Percentiles rank a stretch among this genome's conserved stretches.
These are phyloP conservation scores for Euphorbia lathyris DNA, from an alignment of 345 rosid genomes.

Conservation along the genomic window DNA sequence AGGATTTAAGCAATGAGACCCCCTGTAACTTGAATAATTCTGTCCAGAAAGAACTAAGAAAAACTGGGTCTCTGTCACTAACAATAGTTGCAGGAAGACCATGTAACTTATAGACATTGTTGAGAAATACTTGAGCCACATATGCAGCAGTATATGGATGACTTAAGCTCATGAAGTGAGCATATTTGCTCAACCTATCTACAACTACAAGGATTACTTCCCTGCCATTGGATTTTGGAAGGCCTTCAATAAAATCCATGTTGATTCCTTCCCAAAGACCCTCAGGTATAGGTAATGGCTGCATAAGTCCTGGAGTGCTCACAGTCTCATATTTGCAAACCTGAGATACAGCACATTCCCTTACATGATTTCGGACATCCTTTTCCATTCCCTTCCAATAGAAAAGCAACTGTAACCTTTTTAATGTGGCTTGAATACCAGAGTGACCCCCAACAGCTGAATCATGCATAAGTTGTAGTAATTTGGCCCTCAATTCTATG, in stretches of 20 bases:
- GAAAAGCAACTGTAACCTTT: not conserved
- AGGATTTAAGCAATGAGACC: not conserved
- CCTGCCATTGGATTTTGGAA: not conserved
- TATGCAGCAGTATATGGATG: not conserved
- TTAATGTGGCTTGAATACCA: not conserved
- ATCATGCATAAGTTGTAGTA: not conserved
- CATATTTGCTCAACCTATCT: not conserved
- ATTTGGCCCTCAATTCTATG: too few relatives aligned
- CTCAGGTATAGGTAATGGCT: not conserved
- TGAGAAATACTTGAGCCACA: not conserved
- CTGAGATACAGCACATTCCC: not conserved
- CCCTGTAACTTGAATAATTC: not conserved
- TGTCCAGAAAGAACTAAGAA: not conserved
- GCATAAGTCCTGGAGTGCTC: not conserved
- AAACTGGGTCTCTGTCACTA: not conserved
- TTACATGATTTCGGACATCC: not conserved
- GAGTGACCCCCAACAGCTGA: not conserved
- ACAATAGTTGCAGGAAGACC: not conserved
- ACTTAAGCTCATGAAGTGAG: not conserved
- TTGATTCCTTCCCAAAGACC: not conserved
- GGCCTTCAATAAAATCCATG: not conserved
- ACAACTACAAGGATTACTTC: not conserved
- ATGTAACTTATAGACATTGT: too few relatives aligned
- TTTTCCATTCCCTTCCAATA: too few relatives aligned
- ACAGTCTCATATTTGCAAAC: not conserved